phyloP scores from a whole-genome alignment of 169 alveolate species.

The Theileria luwenshuni region DNA sequence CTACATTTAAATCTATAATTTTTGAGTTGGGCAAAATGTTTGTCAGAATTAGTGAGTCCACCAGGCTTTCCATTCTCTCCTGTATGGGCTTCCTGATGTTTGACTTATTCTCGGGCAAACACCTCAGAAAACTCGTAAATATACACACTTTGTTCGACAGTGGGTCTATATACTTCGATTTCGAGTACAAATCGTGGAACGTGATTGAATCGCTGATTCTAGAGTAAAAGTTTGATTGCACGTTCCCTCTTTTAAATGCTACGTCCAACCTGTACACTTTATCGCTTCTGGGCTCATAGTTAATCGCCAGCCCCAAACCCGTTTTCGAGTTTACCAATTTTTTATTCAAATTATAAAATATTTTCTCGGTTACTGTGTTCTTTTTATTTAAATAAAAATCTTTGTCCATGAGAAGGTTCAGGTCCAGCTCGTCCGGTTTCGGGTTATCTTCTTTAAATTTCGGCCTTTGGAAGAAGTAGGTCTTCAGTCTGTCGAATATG shows the following conservation, averaged over 20 bases:
- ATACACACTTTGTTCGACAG: constrained; percentile 72
- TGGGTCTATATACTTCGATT: constrained; percentile 81
- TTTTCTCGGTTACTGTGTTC: constrained; percentile 75
- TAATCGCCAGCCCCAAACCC: constrained; percentile 68
- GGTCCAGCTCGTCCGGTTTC: constrained; percentile 71
- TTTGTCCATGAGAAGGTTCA: constrained; percentile 72
- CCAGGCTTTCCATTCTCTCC: constrained; percentile 46
- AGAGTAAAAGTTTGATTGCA: constrained; percentile 76
- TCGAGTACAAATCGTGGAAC: constrained; percentile 78
- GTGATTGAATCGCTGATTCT: constrained; percentile 78
- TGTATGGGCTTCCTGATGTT: neutral
- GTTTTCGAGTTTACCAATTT: constrained; percentile 70
- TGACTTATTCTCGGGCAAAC: constrained; percentile 50
- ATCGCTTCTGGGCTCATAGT: constrained; percentile 57
- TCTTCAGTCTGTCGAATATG: constrained; percentile 72
- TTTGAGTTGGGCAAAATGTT: constrained; percentile 24
- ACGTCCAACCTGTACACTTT: constrained; percentile 72
- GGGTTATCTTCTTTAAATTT: constrained; percentile 60
- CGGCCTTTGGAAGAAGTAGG: constrained; percentile 78
- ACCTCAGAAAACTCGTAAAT: constrained; percentile 60
- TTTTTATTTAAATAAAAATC: constrained; percentile 73
- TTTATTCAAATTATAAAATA: constrained; percentile 71
- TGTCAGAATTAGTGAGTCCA: constrained; percentile 19
- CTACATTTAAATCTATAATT: constrained; percentile 23
- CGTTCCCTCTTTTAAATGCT: constrained; percentile 78